phyloP scores from a whole-genome alignment of 2,329 filamentous ascomycete species.

The Alternaria rosae region DNA sequence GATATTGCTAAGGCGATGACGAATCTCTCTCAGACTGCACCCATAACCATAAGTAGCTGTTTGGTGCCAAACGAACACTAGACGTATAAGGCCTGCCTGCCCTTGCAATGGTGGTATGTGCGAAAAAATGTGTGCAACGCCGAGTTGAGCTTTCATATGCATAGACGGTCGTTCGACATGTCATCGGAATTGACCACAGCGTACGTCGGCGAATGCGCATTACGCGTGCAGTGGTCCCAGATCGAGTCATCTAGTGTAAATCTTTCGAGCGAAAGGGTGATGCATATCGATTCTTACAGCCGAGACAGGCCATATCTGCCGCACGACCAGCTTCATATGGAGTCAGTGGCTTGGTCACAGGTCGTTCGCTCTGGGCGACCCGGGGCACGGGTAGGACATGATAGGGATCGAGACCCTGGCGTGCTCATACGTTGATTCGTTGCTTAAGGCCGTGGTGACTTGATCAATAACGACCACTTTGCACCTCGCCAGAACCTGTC shows the following conservation, averaged over 20 bases:
- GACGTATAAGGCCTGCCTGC: background rate
- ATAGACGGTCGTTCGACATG: background rate
- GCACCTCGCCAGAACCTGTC: constrained; percentile 5
- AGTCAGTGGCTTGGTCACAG: background rate
- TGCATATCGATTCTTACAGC: constrained; percentile 4
- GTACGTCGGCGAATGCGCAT: background rate
- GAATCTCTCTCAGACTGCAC: background rate
- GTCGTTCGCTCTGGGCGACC: background rate
- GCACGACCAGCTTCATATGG: background rate
- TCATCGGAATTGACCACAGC: background rate
- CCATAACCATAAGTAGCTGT: background rate
- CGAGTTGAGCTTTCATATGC: background rate
- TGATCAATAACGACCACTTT: background rate
- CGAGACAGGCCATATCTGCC: background rate
- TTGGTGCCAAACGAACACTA: background rate
- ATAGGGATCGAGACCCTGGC: background rate
- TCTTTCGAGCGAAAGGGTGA: background rate
- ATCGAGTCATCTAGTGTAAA: background rate
- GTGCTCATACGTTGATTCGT: background rate
- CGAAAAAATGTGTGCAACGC: background rate
- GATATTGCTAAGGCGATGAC: constrained; percentile 2
- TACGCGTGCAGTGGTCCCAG: background rate
- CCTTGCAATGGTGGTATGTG: background rate
- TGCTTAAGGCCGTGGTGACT: constrained; percentile 6
- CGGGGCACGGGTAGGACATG: background rate